Base-by-base conservation (phyloP, 495 filamentous ascomycete genomes). In the Lasiosphaeris hirsuta region DNA sequence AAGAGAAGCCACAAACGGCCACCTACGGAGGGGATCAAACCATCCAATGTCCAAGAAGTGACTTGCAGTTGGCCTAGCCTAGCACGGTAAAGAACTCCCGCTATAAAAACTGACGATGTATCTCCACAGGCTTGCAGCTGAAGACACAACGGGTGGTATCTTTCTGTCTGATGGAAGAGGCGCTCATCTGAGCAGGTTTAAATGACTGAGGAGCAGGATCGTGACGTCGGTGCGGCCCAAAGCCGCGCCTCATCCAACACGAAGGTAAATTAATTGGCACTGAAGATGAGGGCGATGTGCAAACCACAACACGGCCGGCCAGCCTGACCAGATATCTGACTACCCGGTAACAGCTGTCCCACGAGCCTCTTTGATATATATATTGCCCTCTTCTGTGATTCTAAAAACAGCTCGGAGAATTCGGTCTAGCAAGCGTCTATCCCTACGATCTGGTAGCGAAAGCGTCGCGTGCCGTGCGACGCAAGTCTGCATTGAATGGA, bases 1-100 rank as follows among this genome's bases (percentile, higher is more conserved):
- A 52, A 51, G 56, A 19, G 23, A n/a, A 51, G 56, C 56, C 56
- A 58, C 56, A 43, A 51, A 58, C 56, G 56, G 53, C 41, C 53
- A 38, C 43, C 14, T 34, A 47, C 10, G 44, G 14, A 10, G 15
- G 34, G 19, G 15, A 35, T 39, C 8, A 34, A 58, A 34, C 43
- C 48, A 17, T 40, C 34, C 33, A 40, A 52, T 48, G 37, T 38
- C 15, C 45, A 49, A 30, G 45, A 6, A 14, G 45, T 14, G 50
- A 52, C 19, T 52, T 35, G 15, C 53, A 46, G 53, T 14, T 11
- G 18, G 43, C n/a, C 53, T 48, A 56, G 42, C 53, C 53, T 19
- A 56, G 42, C 33, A 30, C 37, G 53, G 53, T n/a, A 48, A 48
- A 8, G 15, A 17, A 19, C 13, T 47, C 30, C 30, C 56, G 40